Percentiles rank a stretch among this genome's conserved stretches.
phyloP scores from a whole-genome alignment of 2,329 filamentous ascomycete species.

The Penicillium sp. region DNA sequence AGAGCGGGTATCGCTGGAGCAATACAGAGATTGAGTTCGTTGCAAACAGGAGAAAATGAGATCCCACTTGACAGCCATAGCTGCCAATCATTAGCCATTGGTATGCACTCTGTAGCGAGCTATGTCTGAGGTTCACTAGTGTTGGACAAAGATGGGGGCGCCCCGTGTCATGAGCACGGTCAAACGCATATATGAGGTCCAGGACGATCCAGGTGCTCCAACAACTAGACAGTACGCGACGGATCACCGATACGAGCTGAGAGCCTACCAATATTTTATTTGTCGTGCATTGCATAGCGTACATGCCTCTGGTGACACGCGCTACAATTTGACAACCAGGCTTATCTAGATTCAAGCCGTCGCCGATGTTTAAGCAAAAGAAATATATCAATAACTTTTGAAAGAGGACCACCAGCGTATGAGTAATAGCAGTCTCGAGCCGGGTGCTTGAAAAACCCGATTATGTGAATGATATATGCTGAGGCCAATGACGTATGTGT shows the following conservation, averaged over 20 bases:
- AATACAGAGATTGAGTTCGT: background rate
- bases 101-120: background rate
- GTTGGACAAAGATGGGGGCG: no score
- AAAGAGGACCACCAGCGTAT: background rate
- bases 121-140: background rate
- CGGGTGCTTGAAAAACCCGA: background rate
- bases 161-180: no score
- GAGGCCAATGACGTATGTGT: no score
- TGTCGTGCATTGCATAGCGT: background rate
- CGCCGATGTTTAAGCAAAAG: background rate
- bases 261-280: background rate
- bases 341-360: background rate
- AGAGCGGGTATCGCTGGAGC: background rate
- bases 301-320: background rate
- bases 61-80: no score
- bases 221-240: background rate
- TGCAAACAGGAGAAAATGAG: background rate
- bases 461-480: background rate
- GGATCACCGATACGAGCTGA: background rate
- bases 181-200: no score
- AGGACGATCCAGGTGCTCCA: no score
- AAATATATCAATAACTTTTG: background rate
- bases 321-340: background rate
- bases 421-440: background rate
- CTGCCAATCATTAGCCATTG: background rate